Base-by-base conservation (phyloP, 2,329 filamentous ascomycete species). In the Apiospora rasikravindrae region DNA sequence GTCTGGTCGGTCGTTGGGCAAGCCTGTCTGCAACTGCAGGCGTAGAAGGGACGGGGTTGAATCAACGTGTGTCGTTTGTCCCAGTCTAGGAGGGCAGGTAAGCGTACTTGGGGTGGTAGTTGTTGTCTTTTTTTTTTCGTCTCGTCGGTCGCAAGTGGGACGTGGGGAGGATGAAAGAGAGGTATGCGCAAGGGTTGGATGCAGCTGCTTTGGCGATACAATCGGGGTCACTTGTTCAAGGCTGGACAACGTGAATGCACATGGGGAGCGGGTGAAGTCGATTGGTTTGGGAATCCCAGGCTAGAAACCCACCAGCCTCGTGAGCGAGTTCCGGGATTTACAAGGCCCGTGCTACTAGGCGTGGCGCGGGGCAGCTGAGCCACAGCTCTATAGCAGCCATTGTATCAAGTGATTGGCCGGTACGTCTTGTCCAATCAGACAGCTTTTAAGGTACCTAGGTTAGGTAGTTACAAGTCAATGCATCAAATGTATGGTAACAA, bases 221-320 rank as follows among this genome's bases (percentile, higher is more conserved):
- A 64, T 64, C 57, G 33, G 19, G 22, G 19, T 64, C 57, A 40
- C 57, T 64, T n/a, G 57, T 64, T 64, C 57, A 64, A 64, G 57
- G 57, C 57, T 64, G 57, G 57, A 64, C 29, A 64, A 13, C 10
- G 33, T 64, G 57, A 64, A 33, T 64, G 57, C 29, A 64, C 33
- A 64, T 64, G 57, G 57, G 40, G 57, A 64, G 57, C 10, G 11
- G 49, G 49, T 64, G 33, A 64, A 40, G 57, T 64, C 33, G 57
- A 64, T 64, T 64, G 57, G 57, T 33, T 64, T 64, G 57, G 57
- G 57, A 64, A 64, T 40, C 33, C 57, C 57, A 61, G 29, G 53
- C 57, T 33, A 42, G 57, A 22, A 61, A 61, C 53, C 53, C 53
- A 61, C 53, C 33, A 64, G 57, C 57, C 57, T 64, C 57, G 57